Evolutionary conservation across 768 basidiomycete species (phyloP), one percentile per base, ranked within the genome.

Genomic region (Hericium coralloides): DNA sequence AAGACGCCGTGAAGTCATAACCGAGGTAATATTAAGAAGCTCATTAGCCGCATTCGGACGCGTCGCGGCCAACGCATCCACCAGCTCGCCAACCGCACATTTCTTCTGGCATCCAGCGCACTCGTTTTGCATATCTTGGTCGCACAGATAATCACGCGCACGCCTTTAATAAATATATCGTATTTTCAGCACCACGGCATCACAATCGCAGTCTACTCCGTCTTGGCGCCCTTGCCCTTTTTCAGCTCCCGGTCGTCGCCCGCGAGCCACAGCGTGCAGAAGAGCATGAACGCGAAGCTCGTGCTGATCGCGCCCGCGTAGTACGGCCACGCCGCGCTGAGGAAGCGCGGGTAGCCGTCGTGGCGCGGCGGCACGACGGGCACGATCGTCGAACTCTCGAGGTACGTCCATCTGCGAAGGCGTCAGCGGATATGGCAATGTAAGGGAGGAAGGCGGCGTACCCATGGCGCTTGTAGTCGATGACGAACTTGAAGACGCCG

Each of bases 401-500:
- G 74, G 69, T 81, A 83, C n/a, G 88, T 80, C 74, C 81, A 82
- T 38, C 93, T 95, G 60, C 39, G 15, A 36, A 49, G 1, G 52
- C 25, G 50, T 63, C 38, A 53, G 56, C 17, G 38, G 23, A 22
- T 23, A 17, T 45, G 26, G 2, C 53, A 57, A 38, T 55, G 51
- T 37, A 17, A n/a, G 36, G 14, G 48, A 7, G 55, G 25, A n/a
- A 39, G 25, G 17, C 48, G 12, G 2, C 85, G 67, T 61, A 92
- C 85, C 95, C 95, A 69, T 85, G 85, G 60, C 97, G 85, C 68
- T 89, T 91, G 74, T 92, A 84, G 70, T 95, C 82, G 47, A 97
- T 72, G n/a, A 92, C 77, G 67, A 98, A 95, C 68, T 98, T 98
- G 81, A 95, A 99, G 15, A 99, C 97, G 22, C 97, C 97, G 67